Base-by-base conservation (phyloP, 768 basidiomycete genomes). In the Nidula microcarpa region DNA sequence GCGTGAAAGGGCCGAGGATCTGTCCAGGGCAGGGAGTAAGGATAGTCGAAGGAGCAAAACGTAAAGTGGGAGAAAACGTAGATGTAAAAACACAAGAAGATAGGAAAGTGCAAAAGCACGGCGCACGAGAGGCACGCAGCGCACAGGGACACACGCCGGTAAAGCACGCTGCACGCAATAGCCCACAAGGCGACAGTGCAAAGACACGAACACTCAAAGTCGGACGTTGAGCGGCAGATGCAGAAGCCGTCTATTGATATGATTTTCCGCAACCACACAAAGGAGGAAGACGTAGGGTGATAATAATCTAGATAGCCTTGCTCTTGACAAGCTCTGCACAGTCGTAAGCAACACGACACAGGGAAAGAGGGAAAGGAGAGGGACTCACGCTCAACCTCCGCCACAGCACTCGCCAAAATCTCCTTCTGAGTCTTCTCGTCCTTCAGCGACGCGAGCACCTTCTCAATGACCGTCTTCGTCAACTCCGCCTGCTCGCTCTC, bases 401-500 rank as follows among this genome's bases (percentile, higher is more conserved):
- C 76, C 53, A 98, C 79, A 54, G 96, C 92, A 57, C 79, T 79
- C 47, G 75, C 57, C 44, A 97, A 78, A 61, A 97, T 84, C 4
- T 95, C 93, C 63, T 78, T 84, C 78, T 95, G 94, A 30, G 84
- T 81, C 82, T 89, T 94, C 74, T 94, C 89, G 61, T 98, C 94
- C 68, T 82, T 75, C 58, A 98, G 71, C 62, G 77, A 78, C 66
- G 86, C 84, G 66, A 91, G 78, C 57, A 98, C 96, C 69, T 91
- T 93, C 54, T 85, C 83, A 62, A 97, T 90, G 67, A 99, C 89
- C 49, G 78, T 74, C 80, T 88, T 86, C 58, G 94, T 88, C 53
- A 99, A 85, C 49, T 92, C 90, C 33, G 85, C 80, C 81, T 99
- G 97, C 76, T 99, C 94, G 65, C 82, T 89, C 79, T 99, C 95